A percentile compares a stretch with the other conserved stretches of the same genome.
Evolutionary conservation across 2,329 filamentous ascomycete genomes (phyloP).

Genomic region (Sclerotinia borealis): DNA sequence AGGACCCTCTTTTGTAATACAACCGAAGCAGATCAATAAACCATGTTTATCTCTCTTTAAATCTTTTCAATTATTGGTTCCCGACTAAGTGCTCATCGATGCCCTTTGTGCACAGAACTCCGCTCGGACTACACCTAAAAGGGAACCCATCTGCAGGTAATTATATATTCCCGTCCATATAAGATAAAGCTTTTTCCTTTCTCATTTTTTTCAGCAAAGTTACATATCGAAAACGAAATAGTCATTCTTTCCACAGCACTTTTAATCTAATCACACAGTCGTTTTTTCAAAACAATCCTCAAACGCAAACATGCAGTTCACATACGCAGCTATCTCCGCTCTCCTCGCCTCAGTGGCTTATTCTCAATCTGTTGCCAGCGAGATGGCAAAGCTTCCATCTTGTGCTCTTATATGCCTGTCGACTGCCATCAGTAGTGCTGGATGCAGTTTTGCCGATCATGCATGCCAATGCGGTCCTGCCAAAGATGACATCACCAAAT

Average conservation of each 20-base stretch:
- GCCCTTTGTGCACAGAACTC: neutral
- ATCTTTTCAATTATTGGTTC: neutral
- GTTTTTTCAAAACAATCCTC: neutral
- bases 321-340: slow-evolving; percentile 11
- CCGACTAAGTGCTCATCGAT: slow-evolving; percentile 2
- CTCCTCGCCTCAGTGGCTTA: slow-evolving; percentile 18
- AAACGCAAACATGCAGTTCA: slow-evolving; percentile 20
- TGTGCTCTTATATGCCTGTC: slow-evolving; percentile 23
- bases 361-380: slow-evolving; percentile 19
- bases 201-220: neutral
- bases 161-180: neutral
- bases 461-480: slow-evolving; percentile 23
- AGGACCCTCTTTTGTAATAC: neutral
- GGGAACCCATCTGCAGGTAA: neutral
- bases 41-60: neutral
- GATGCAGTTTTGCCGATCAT: slow-evolving; percentile 21
- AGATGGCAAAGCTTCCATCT: slow-evolving; percentile 19
- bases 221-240: neutral
- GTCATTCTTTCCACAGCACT: neutral
- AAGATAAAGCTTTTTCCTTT: neutral
- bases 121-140: neutral
- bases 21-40: neutral
- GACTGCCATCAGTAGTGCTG: slow-evolving; percentile 15
- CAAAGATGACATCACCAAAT: slow-evolving; percentile 17
- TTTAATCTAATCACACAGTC: neutral